Conservation (phyloP, 106 monocot genomes). For the Iris macrosiphon region DNA sequence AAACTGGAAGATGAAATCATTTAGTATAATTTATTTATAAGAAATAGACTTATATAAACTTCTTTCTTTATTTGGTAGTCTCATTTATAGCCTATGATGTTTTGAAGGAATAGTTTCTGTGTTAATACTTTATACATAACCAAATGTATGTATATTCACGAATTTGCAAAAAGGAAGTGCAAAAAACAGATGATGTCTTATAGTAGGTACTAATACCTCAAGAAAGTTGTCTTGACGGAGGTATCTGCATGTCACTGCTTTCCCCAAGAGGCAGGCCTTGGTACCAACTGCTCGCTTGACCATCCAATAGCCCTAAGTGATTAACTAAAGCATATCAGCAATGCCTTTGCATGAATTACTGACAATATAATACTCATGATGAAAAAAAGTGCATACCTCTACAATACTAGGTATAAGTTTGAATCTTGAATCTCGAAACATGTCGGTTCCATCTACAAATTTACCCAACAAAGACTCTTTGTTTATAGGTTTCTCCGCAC, state of each 20-base stretch:
- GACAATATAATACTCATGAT: not conserved
- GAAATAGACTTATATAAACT: too few species aligned
- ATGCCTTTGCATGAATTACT: not conserved
- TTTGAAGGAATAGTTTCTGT: too few species aligned
- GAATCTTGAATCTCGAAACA: slow-evolving; percentile 84
- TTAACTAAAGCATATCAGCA: not conserved
- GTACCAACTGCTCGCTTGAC: slow-evolving; percentile 96
- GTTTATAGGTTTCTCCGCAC: slow-evolving; percentile 64
- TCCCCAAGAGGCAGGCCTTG: slow-evolving; percentile 90
- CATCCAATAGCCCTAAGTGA: slow-evolving; percentile 93
- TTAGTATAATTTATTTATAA: too few species aligned
- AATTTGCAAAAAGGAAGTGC: too few species aligned
- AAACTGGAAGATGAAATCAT: too few species aligned
- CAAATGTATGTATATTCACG: too few species aligned
- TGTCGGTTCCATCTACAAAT: slow-evolving; percentile 78
- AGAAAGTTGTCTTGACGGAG: slow-evolving; percentile 86
- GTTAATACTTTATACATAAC: too few species aligned
- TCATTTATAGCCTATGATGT: too few species aligned
- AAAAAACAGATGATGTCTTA: too few species aligned
- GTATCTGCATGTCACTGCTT: slow-evolving; percentile 92
- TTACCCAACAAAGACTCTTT: slow-evolving; percentile 77
- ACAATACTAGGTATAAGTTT: slow-evolving; percentile 95
- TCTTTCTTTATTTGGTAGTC: too few species aligned
- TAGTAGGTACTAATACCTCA: slow-evolving; percentile 49
- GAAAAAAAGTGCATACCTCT: slow-evolving; percentile 46